Evolutionary conservation across 2,329 filamentous ascomycete genomes (phyloP).

Genomic region (Aureobasidium vineae): DNA sequence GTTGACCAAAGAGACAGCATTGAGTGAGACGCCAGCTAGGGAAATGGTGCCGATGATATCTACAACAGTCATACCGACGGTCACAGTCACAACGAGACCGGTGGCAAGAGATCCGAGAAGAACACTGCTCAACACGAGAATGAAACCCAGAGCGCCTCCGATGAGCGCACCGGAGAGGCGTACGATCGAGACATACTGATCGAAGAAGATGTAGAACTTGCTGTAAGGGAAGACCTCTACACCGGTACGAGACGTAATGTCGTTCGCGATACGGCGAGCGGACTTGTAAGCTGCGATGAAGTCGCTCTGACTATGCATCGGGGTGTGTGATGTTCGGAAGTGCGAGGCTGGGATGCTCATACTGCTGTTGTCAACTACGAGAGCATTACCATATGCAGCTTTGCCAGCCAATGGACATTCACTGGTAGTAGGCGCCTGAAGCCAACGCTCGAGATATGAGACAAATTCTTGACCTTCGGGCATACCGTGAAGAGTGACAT

Average conservation of each 20-base stretch:
- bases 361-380: constrained; percentile 70
- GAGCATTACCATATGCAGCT: constrained; percentile 79
- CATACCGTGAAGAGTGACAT: constrained; percentile 85
- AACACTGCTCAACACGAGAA: constrained; percentile 73
- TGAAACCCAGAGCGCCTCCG: constrained; percentile 78
- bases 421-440: constrained; percentile 73
- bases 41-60: constrained; percentile 97
- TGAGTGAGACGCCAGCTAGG: constrained; percentile 80
- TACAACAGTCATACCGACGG: constrained; percentile 88
- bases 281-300: constrained; percentile 90
- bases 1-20: constrained; percentile 93
- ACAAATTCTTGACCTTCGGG: constrained; percentile 91
- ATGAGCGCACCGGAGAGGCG: constrained; percentile 75
- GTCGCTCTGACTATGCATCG: constrained; percentile 81
- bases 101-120: constrained; percentile 83
- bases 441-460: constrained; percentile 78
- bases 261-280: constrained; percentile 80
- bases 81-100: constrained; percentile 75
- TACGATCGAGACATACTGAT: constrained; percentile 88
- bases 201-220: constrained; percentile 98
- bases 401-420: constrained; percentile 85
- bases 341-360: constrained; percentile 76
- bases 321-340: constrained; percentile 87
- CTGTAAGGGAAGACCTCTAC: constrained; percentile 94
- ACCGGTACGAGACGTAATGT: constrained; percentile 68